Base-by-base conservation (phyloP, 345 rosid genomes). In the Populus davidiana region DNA sequence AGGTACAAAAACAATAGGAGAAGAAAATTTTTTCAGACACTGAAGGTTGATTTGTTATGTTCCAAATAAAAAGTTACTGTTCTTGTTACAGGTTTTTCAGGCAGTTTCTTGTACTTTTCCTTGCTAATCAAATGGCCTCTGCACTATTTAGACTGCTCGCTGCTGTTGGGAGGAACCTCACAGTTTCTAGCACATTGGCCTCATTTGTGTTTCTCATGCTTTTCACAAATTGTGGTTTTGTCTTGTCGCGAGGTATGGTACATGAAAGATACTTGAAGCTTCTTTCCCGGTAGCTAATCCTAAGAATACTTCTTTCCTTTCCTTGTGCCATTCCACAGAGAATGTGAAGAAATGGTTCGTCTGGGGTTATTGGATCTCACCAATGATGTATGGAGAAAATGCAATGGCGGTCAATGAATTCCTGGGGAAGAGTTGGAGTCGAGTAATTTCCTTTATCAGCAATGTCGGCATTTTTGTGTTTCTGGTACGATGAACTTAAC, bases 311-410 rank as follows among this genome's bases (percentile, higher is more conserved):
- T 1, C 5, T 21, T 17, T 38, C 70, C 43, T 69, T 31, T 18
- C 36, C 5, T 1, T 35, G 6, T 63, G 36, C 33, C 35, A 33
- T 7, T 29, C 31, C 21, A 67, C 84, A 92, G 98, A 92, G 9
- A 72, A 89, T 67, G 75, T 92, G 1, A 92, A 94, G 81, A 89
- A 86, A 75, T 92, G 97, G 98, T 90, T 96, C 97, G 87, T 88
- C 25, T 92, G 98, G 97, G 96, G 87, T 62, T 94, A 84, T 79
- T 94, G 97, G 97, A 49, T 74, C 64, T 91, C 97, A 14, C 93
- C 98, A 13, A 43, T 94, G 63, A 91, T 89, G 96, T 94, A 94
- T 66, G 93, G 86, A 65, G 94, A 92, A 66, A 92, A 86, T 43
- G 98, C 96, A 1, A 61, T 92, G 1, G 70, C 76, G 25, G 89